phyloP scores from a whole-genome alignment of 1,284 basidiomycete species.

The Earliella scabrosa region DNA sequence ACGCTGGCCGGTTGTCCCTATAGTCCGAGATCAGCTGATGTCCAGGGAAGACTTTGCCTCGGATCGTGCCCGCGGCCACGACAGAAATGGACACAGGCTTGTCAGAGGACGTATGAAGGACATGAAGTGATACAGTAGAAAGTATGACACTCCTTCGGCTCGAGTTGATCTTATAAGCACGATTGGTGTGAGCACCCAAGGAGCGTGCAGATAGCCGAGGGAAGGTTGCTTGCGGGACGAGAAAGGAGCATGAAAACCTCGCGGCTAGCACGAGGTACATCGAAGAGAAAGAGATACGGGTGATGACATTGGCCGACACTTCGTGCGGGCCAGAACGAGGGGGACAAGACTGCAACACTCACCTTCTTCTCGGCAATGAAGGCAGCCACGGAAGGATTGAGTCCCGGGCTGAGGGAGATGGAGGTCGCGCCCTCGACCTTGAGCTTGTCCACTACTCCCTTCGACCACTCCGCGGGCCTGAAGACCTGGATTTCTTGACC shows the following conservation, averaged over 20 bases:
- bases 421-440: constrained; percentile 82
- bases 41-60: not conserved
- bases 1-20: constrained; percentile 92
- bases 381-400: constrained; percentile 85
- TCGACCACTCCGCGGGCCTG: constrained; percentile 77
- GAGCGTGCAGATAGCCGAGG: too few species aligned
- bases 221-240: not conserved
- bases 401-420: constrained; percentile 79
- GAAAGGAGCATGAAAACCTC: not conserved
- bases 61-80: too few species aligned
- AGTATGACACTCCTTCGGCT: too few species aligned
- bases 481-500: constrained; percentile 90
- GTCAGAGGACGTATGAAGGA: too few species aligned
- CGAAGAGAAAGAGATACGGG: not conserved
- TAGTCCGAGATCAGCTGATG: not conserved
- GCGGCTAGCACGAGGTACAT: not conserved
- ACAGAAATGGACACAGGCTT: too few species aligned
- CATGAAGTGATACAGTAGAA: too few species aligned
- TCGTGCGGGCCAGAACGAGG: too few species aligned
- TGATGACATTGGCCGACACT: too few species aligned
- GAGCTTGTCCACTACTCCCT: constrained; percentile 82
- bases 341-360: constrained; percentile 16
- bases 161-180: too few species aligned
- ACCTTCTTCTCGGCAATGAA: constrained; percentile 96
- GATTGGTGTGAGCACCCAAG: too few species aligned